phyloP scores from a whole-genome alignment of 768 basidiomycete genomes.

The Amanita inopinata region DNA sequence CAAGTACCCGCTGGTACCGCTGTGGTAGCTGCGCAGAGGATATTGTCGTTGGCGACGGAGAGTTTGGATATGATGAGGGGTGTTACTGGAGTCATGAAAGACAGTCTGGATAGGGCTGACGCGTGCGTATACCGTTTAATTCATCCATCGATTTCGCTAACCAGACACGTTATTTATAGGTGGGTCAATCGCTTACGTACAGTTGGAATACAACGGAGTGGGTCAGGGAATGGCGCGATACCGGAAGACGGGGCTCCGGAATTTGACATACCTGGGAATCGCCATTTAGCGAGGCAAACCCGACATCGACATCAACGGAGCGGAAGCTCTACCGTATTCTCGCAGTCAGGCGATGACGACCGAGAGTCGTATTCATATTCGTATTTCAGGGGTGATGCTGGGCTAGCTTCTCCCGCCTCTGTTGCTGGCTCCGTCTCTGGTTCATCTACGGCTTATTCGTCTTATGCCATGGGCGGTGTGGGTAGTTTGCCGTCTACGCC shows the following conservation, averaged over 20 bases:
- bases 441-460: constrained; percentile 21
- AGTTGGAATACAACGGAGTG: constrained; percentile 60
- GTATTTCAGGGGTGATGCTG: constrained; percentile 12
- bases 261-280: constrained; percentile 7
- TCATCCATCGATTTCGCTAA: constrained; percentile 2
- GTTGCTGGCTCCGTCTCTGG: constrained; percentile 14
- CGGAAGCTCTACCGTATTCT: constrained; percentile 10
- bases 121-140: constrained; percentile 38
- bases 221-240: constrained; percentile 17
- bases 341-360: constrained; percentile 12
- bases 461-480: constrained; percentile 12
- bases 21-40: constrained; percentile 66
- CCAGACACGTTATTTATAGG: constrained; percentile 23
- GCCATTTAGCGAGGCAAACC: constrained; percentile 8
- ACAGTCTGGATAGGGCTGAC: constrained; percentile 81
- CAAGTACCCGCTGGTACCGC: constrained; percentile 42
- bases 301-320: constrained; percentile 14
- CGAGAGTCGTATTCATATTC: constrained; percentile 16
- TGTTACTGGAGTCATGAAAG: constrained; percentile 81
- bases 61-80: constrained; percentile 89
- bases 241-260: constrained; percentile 7
- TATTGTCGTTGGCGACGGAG: constrained; percentile 80
- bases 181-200: constrained; percentile 80
- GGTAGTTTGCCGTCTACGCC: constrained; percentile 28
- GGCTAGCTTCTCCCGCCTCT: constrained; percentile 1